A percentile compares a stretch with the other conserved stretches of the same genome.
These are phyloP conservation scores for Aspergillus kassunensis DNA, from an alignment of 495 filamentous ascomycete genomes.

Conservation along the genomic window DNA sequence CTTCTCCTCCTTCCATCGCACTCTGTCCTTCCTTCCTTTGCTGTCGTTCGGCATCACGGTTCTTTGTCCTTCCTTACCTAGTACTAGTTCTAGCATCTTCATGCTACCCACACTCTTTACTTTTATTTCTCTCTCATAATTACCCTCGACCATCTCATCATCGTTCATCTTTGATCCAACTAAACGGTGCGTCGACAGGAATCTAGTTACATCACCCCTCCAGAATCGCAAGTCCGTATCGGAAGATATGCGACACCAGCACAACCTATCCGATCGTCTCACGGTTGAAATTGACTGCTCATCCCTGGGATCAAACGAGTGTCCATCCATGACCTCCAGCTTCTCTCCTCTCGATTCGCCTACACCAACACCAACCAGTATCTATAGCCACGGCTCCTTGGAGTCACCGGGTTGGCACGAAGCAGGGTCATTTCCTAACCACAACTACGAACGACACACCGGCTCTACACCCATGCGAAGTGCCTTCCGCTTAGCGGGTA, in stretches of 20 bases:
- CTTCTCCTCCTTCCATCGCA: slow-evolving; percentile 24
- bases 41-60: not conserved
- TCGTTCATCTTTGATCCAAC: not conserved
- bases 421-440: slow-evolving; percentile 23
- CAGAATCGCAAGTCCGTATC: slow-evolving; percentile 25
- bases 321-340: slow-evolving; percentile 44
- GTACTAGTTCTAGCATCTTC: too few species aligned
- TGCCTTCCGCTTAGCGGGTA: slow-evolving; percentile 36
- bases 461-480: slow-evolving; percentile 37
- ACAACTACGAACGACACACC: slow-evolving; percentile 32
- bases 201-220: slow-evolving; percentile 21
- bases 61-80: not conserved
- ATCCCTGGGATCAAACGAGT: slow-evolving; percentile 42
- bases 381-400: slow-evolving; percentile 41
- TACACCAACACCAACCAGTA: slow-evolving; percentile 41
- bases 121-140: not conserved
- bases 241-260: slow-evolving; percentile 42
- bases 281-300: slow-evolving; percentile 44
- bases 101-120: not conserved
- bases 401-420: slow-evolving; percentile 44
- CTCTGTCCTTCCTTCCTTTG: slow-evolving; percentile 19
- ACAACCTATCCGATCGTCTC: slow-evolving; percentile 38
- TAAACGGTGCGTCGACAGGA: slow-evolving; percentile 28
- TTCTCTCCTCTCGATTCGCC: slow-evolving; percentile 46
- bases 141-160: slow-evolving; percentile 6